A percentile compares a stretch with the other conserved stretches of the same genome.
phyloP scores from a whole-genome alignment of 2,329 filamentous ascomycete genomes.

The Epichloe festucae region DNA sequence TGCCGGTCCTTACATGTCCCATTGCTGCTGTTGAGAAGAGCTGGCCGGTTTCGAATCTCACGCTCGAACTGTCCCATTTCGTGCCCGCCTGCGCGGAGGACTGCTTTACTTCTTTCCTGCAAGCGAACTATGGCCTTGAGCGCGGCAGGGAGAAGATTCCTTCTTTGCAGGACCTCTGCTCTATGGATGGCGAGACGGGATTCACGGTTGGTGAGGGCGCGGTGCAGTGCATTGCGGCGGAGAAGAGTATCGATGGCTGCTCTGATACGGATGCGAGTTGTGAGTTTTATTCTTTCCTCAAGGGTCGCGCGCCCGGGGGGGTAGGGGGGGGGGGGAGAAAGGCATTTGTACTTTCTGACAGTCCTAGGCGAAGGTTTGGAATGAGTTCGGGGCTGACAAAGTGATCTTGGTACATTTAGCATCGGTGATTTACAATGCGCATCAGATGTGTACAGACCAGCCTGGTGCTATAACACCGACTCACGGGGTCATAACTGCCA shows the following conservation, averaged over 20 bases:
- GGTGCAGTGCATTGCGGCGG: slow-evolving; percentile 51
- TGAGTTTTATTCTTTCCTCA: slow-evolving; percentile 10
- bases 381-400: neutral
- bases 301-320: too few relatives aligned
- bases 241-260: slow-evolving; percentile 38
- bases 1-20: slow-evolving; percentile 19
- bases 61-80: slow-evolving; percentile 26
- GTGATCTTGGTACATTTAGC: slow-evolving; percentile 17
- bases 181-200: slow-evolving; percentile 41
- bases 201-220: slow-evolving; percentile 62
- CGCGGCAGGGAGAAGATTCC: slow-evolving; percentile 34
- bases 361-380: neutral
- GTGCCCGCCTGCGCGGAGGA: slow-evolving; percentile 45
- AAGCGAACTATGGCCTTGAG: slow-evolving; percentile 39
- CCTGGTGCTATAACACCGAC: slow-evolving; percentile 40
- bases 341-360: too few relatives aligned
- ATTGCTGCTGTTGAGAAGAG: slow-evolving; percentile 16
- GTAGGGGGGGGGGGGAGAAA: too few relatives aligned
- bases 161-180: slow-evolving; percentile 52
- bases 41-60: slow-evolving; percentile 12
- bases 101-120: slow-evolving; percentile 52
- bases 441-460: slow-evolving; percentile 43
- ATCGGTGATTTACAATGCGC: slow-evolving; percentile 33
- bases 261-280: slow-evolving; percentile 26
- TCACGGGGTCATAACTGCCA: slow-evolving; percentile 44